A percentile compares a stretch with the other conserved stretches of the same genome.
These are phyloP conservation scores for Monosporozyma aerobia DNA, from an alignment of 805 yeast species.

Conservation along the genomic window DNA sequence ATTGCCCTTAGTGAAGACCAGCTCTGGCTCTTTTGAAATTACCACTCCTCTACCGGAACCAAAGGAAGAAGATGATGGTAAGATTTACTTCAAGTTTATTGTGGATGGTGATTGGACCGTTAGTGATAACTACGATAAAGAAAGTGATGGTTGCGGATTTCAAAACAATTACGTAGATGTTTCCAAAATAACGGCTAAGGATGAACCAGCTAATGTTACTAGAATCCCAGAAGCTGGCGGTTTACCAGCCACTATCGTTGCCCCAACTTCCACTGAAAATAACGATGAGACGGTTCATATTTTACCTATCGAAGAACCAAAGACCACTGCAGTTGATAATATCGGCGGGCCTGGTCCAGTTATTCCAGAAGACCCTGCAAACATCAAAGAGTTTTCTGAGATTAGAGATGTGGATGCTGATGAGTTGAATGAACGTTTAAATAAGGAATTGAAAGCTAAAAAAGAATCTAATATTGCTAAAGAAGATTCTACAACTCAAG, in stretches of 20 bases:
- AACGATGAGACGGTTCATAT: constrained; percentile 29
- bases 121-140: constrained; percentile 33
- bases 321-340: constrained; percentile 39
- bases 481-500: neutral
- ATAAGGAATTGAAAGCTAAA: constrained; percentile 12
- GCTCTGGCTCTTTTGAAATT: constrained; percentile 42
- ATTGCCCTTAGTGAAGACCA: constrained; percentile 48
- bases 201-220: constrained; percentile 19
- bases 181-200: constrained; percentile 8
- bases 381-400: constrained; percentile 57
- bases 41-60: constrained; percentile 45
- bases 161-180: constrained; percentile 30
- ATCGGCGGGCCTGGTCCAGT: constrained; percentile 66
- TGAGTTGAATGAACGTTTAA: constrained; percentile 42
- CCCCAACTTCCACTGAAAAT: neutral
- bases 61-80: constrained; percentile 21
- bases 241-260: constrained; percentile 17
- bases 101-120: constrained; percentile 62
- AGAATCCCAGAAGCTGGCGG: constrained; percentile 43
- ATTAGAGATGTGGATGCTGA: constrained; percentile 48
- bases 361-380: constrained; percentile 43
- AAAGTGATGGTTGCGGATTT: constrained; percentile 37
- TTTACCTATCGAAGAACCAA: constrained; percentile 32
- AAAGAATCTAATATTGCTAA: constrained; percentile 1
- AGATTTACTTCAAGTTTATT: constrained; percentile 45